A percentile compares a stretch with the other conserved stretches of the same genome.
These are phyloP conservation scores for Domatiomyces catenatus DNA, from an alignment of 2,329 filamentous ascomycete genomes.

Conservation along the genomic window DNA sequence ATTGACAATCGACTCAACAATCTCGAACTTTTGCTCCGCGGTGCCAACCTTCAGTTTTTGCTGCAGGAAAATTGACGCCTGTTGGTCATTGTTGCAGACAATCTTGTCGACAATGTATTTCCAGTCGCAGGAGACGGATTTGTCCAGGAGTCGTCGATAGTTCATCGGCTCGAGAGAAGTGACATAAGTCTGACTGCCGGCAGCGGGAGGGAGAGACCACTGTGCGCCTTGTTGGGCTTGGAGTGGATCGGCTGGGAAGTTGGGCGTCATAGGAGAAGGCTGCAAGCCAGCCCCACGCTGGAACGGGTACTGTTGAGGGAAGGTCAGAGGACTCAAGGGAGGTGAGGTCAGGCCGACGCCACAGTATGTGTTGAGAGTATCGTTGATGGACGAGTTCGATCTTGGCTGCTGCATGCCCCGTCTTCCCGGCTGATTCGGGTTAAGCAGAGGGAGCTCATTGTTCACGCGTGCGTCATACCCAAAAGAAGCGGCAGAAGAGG, in stretches of 20 bases:
- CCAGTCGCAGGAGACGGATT: slow-evolving; percentile 96
- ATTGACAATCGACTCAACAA: slow-evolving; percentile 87
- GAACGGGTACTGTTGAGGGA: slow-evolving; percentile 10
- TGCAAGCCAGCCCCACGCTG: slow-evolving; percentile 14
- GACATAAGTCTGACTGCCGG: slow-evolving; percentile 60
- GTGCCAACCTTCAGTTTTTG: slow-evolving; percentile 98
- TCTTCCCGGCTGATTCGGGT: slow-evolving; percentile 8
- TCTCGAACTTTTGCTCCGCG: slow-evolving; percentile 88
- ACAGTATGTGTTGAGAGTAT: slow-evolving; percentile 8
- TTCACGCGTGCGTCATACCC: slow-evolving; percentile 10
- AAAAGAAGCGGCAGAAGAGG: slow-evolving; percentile 2
- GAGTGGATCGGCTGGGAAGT: slow-evolving; percentile 7
- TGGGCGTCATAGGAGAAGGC: slow-evolving; percentile 9
- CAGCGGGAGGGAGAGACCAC: slow-evolving; percentile 29
- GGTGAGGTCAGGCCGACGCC: slow-evolving; percentile 9
- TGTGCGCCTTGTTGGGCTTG: not conserved
- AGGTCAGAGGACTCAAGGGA: slow-evolving; percentile 9
- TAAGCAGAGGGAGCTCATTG: slow-evolving; percentile 7
- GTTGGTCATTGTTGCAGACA: slow-evolving; percentile 96
- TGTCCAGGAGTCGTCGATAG: slow-evolving; percentile 85
- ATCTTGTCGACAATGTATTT: slow-evolving; percentile 99
- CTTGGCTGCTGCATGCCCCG: slow-evolving; percentile 10
- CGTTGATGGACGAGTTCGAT: slow-evolving; percentile 10
- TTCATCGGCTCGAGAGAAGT: slow-evolving; percentile 84
- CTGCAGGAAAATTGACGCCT: slow-evolving; percentile 95